Base-by-base conservation (phyloP, 176 grass and related monocot genomes). In the Juncus effusus region DNA sequence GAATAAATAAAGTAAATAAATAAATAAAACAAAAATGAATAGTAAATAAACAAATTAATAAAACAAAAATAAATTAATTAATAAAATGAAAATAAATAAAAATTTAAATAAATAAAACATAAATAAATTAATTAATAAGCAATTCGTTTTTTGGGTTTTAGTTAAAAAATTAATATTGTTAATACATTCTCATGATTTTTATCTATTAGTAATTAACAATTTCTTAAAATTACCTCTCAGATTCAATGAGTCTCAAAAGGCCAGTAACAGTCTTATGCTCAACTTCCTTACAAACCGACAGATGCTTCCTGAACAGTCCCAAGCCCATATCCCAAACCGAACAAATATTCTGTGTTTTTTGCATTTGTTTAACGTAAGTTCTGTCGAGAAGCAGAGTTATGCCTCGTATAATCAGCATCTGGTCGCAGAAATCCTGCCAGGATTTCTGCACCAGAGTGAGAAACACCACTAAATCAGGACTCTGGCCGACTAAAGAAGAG, bases 351-450 rank as follows among this genome's bases (percentile, higher is more conserved):
- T 88, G 61, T 61, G 61, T 87, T 1, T 47, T 47, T 47, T 47
- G 19, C 19, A 28, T 28, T 73, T 89, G 87, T 80, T 93, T 99
- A 75, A 99, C 95, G 79, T 99, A 94, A 77, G 84, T 93, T 82
- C 90, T 80, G 75, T 99, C 95, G 82, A 99, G 89, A 84, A 94
- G 79, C 82, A 99, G 82, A 67, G 89, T 86, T 74, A 99, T 94
- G 69, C 95, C 84, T 80, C 95, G 95, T 68, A 99, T 92, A 51
- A 92, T 90, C 83, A 99, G 79, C 95, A 90, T 99, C 72, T 99
- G 95, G 57, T 99, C 95, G 1, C 95, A 99, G 84, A 99, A 94
- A 76, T 99, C 89, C 85, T 99, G 89, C 95, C 95, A 99, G 45
- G 85, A 87, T 82, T 87, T 99, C 76, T 99, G 84, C 39, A 90